Percentiles rank a stretch among this genome's conserved stretches.
Conservation (phyloP, 108 stramenopile species). For the Nitzschia inconspicua region DNA sequence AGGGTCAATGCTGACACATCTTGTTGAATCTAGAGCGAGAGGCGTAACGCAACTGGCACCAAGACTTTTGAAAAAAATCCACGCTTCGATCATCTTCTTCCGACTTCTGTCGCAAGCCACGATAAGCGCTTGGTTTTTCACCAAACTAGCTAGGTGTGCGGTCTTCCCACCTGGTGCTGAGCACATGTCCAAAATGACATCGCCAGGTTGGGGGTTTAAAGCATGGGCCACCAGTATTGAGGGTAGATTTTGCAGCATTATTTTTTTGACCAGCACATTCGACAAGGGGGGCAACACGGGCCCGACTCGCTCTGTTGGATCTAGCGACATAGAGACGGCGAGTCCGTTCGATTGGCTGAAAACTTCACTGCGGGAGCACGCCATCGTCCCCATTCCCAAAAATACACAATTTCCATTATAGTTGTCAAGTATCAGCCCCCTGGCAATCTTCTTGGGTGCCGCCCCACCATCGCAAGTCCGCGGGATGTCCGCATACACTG, state of each 20-base stretch:
- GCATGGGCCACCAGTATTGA: constrained; percentile 72
- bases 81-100: constrained; percentile 55
- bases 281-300: constrained; percentile 52
- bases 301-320: constrained; percentile 38
- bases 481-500: constrained; percentile 57
- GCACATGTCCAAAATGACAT: constrained; percentile 89
- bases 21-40: constrained; percentile 61
- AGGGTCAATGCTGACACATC: constrained; percentile 26
- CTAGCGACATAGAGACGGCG: constrained; percentile 47
- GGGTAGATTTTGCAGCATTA: constrained; percentile 74
- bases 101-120: constrained; percentile 89
- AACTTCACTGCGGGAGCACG: constrained; percentile 43
- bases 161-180: constrained; percentile 95
- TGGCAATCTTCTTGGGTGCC: background rate
- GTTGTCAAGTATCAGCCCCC: constrained; percentile 44
- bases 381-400: constrained; percentile 55
- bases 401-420: constrained; percentile 58
- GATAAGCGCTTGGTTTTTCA: constrained; percentile 72
- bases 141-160: constrained; percentile 83
- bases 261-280: constrained; percentile 39
- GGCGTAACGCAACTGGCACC: constrained; percentile 69
- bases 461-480: too few species aligned
- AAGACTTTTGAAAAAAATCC: constrained; percentile 40
- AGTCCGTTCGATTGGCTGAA: constrained; percentile 47
- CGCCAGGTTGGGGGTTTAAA: constrained; percentile 72